phyloP scores from a whole-genome alignment of 75 land plant genomes.

The Adiantum capillusveneris region DNA sequence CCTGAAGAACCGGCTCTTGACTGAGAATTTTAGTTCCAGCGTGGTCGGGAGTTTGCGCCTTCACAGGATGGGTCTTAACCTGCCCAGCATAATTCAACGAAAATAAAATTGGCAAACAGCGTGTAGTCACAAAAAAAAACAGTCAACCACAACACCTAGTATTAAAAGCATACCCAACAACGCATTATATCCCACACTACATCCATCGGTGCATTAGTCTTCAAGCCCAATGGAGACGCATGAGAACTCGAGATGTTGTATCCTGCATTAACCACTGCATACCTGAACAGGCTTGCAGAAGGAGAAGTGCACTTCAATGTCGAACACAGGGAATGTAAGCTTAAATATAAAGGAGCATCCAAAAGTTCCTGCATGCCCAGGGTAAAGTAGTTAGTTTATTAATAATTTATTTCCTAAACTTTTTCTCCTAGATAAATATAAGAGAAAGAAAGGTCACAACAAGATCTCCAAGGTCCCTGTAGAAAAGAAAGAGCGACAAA shows the following conservation, averaged over 20 bases:
- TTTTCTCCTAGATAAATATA: too few relatives aligned
- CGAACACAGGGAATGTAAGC: slow-evolving; percentile 78
- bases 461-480: too few relatives aligned
- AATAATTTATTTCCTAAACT: too few relatives aligned
- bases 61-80: slow-evolving; percentile 93
- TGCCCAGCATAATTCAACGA: slow-evolving; percentile 9
- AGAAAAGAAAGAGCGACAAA: too few relatives aligned
- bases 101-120: too few relatives aligned
- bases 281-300: slow-evolving; percentile 77
- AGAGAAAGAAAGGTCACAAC: too few relatives aligned
- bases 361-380: slow-evolving; percentile 76
- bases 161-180: slow-evolving; percentile 96
- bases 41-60: slow-evolving; percentile 65
- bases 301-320: slow-evolving; percentile 97
- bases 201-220: slow-evolving; percentile 94
- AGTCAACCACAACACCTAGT: too few relatives aligned
- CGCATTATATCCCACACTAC: slow-evolving; percentile 99
- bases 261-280: slow-evolving; percentile 95
- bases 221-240: slow-evolving; percentile 80
- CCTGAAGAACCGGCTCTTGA: slow-evolving; percentile 75
- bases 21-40: slow-evolving; percentile 78
- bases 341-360: slow-evolving; percentile 86
- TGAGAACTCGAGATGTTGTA: slow-evolving; percentile 94
- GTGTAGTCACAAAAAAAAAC: too few relatives aligned
- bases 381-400: too few relatives aligned